Conservation (phyloP, 371 early-diverging fungal species). For the Saksenaea vasiformis region DNA sequence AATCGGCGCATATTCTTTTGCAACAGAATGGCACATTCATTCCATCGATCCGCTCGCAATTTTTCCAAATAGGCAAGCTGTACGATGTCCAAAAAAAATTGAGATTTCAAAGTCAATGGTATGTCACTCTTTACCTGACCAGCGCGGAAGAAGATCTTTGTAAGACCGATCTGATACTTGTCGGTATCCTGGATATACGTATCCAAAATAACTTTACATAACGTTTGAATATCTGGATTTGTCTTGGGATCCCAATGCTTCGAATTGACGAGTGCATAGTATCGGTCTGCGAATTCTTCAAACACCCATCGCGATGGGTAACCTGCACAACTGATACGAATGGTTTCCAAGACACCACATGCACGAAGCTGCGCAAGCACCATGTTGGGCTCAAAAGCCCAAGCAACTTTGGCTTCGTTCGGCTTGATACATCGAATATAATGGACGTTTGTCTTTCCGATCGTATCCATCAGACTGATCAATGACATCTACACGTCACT, state of each 20-base stretch:
- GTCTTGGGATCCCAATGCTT: slow-evolving; percentile 65
- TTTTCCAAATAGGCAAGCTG: slow-evolving; percentile 91
- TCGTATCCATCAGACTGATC: slow-evolving; percentile 91
- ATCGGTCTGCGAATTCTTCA: slow-evolving; percentile 91
- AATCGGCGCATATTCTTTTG: slow-evolving; percentile 89
- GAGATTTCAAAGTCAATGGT: too few relatives aligned
- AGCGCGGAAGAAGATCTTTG: slow-evolving; percentile 99
- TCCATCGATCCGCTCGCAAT: slow-evolving; percentile 79
- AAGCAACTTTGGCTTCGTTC: slow-evolving; percentile 89
- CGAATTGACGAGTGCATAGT: slow-evolving; percentile 83
- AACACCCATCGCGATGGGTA: slow-evolving; percentile 95
- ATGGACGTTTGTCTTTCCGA: slow-evolving; percentile 89
- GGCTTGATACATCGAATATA: slow-evolving; percentile 99
- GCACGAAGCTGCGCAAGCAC: slow-evolving; percentile 96
- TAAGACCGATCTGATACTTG: slow-evolving; percentile 95
- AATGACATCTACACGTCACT: slow-evolving; percentile 62
- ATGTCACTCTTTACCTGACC: too few relatives aligned
- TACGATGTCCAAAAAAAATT: too few relatives aligned
- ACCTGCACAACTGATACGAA: slow-evolving; percentile 98
- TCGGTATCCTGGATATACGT: slow-evolving; percentile 72
- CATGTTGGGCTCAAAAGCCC: slow-evolving; percentile 89
- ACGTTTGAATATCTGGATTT: slow-evolving; percentile 51
- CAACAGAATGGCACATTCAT: slow-evolving; percentile 78
- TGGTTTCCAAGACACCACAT: slow-evolving; percentile 99
- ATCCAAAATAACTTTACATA: slow-evolving; percentile 70